Conservation (phyloP, 441 rosid species). For the Raphanus hybrid region DNA sequence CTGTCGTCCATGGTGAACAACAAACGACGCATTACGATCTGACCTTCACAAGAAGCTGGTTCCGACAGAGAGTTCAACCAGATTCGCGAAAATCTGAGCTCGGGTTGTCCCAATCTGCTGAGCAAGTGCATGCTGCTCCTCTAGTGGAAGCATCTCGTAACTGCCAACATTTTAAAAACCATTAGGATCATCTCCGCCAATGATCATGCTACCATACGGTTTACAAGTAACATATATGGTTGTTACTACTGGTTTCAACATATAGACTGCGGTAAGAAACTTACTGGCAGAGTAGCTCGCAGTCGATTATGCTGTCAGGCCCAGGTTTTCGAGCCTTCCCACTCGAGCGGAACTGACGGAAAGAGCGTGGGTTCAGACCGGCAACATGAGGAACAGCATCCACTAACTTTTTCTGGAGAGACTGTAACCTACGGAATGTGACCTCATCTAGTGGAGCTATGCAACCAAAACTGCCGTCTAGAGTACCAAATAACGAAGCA, state of each 20-base stretch:
- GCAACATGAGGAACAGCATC: conserved; percentile 96
- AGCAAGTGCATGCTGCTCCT: conserved; percentile 90
- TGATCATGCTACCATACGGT: not conserved
- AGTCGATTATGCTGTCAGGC: conserved; percentile 95
- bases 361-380: conserved; percentile 92
- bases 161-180: conserved; percentile 52
- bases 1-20: conserved; percentile 33
- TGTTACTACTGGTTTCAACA: not conserved
- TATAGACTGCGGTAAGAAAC: conserved; percentile 37
- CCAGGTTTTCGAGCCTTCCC: conserved; percentile 96
- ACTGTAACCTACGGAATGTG: conserved; percentile 95
- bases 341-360: conserved; percentile 80
- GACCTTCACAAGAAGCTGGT: conserved; percentile 84
- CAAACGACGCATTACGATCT: conserved; percentile 10
- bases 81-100: conserved; percentile 71
- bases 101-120: conserved; percentile 89
- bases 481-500: conserved; percentile 87
- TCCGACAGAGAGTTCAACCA: conserved; percentile 81
- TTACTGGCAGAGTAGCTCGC: conserved; percentile 93
- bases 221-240: conserved; percentile 7
- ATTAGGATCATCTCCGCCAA: conserved; percentile 9
- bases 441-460: conserved; percentile 96
- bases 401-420: conserved; percentile 87
- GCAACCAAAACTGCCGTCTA: conserved; percentile 97
- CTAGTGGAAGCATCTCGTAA: conserved; percentile 92